Conservation (phyloP, 2,329 filamentous ascomycete species). For the Coniochaeta pulveracea region DNA sequence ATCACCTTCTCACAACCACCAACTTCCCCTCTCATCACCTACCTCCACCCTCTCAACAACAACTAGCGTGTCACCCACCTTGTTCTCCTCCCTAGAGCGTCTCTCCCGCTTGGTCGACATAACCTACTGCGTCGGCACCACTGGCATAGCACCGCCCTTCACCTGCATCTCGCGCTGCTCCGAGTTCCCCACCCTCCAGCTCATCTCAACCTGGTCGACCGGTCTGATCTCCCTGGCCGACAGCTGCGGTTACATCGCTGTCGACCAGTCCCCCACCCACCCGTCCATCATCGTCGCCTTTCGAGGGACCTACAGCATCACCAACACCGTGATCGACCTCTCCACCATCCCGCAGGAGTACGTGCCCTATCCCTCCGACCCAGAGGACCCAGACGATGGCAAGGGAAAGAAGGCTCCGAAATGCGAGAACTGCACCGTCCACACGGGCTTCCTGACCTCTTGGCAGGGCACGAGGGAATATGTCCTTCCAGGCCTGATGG, state of each 20-base stretch:
- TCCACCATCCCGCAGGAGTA: conserved; percentile 86
- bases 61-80: conserved; percentile 36
- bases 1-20: too few species aligned
- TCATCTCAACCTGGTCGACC: conserved; percentile 83
- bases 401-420: conserved; percentile 29
- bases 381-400: conserved; percentile 23
- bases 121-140: conserved; percentile 80
- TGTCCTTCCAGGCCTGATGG: conserved; percentile 57
- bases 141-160: conserved; percentile 76
- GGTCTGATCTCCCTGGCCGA: conserved; percentile 68
- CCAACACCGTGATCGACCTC: conserved; percentile 84
- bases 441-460: conserved; percentile 77
- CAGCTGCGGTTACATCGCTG: conserved; percentile 84
- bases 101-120: conserved; percentile 89
- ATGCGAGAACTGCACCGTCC: conserved; percentile 84
- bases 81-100: conserved; percentile 79
- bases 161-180: conserved; percentile 72
- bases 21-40: background rate
- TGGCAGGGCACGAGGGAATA: conserved; percentile 65
- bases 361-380: conserved; percentile 70
- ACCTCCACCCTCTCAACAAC: background rate
- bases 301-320: conserved; percentile 85
- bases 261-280: conserved; percentile 51
- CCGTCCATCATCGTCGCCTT: conserved; percentile 71
- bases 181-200: conserved; percentile 70